Percentiles rank a stretch among this genome's conserved stretches.
These are phyloP conservation scores for Coniella lustricola DNA, from an alignment of 2,329 filamentous ascomycete species.

Conservation along the genomic window DNA sequence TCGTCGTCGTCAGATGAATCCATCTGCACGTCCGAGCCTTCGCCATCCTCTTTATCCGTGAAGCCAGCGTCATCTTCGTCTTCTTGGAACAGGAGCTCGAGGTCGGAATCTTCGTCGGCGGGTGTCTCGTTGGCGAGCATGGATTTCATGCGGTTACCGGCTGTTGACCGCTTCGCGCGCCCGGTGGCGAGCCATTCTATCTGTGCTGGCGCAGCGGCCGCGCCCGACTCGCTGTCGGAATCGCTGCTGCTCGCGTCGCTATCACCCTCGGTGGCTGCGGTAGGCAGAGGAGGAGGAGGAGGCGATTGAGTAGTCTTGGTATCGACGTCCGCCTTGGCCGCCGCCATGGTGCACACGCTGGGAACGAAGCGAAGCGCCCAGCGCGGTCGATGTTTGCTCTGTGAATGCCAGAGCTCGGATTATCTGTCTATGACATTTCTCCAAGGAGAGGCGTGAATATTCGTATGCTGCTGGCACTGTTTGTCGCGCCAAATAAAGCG, in stretches of 20 bases:
- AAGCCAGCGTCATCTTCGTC: slow-evolving; percentile 64
- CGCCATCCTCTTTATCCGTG: slow-evolving; percentile 57
- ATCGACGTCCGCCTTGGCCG: slow-evolving; percentile 19
- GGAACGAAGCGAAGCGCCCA: background rate
- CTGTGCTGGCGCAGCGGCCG: slow-evolving; percentile 19
- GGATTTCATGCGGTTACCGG: slow-evolving; percentile 75
- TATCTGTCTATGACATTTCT: background rate
- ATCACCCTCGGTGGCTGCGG: slow-evolving; percentile 23
- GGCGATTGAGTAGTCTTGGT: slow-evolving; percentile 12
- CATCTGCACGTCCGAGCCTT: slow-evolving; percentile 71
- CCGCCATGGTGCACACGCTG: slow-evolving; percentile 18
- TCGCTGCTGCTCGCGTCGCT: slow-evolving; percentile 32
- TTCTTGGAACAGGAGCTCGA: slow-evolving; percentile 71
- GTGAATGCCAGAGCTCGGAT: background rate
- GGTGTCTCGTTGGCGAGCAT: slow-evolving; percentile 70
- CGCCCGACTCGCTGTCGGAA: slow-evolving; percentile 23
- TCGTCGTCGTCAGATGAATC: slow-evolving; percentile 83
- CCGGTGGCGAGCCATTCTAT: slow-evolving; percentile 67
- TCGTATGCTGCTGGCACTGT: background rate
- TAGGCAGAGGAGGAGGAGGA: slow-evolving; percentile 25
- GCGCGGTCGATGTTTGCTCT: background rate
- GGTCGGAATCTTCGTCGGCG: slow-evolving; percentile 42
- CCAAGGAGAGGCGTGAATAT: background rate
- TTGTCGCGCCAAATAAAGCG: background rate
- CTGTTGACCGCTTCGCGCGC: slow-evolving; percentile 69